Evolutionary conservation across 1,139 yeast species (phyloP).

Genomic region (Saccharomyces hybrid): DNA sequence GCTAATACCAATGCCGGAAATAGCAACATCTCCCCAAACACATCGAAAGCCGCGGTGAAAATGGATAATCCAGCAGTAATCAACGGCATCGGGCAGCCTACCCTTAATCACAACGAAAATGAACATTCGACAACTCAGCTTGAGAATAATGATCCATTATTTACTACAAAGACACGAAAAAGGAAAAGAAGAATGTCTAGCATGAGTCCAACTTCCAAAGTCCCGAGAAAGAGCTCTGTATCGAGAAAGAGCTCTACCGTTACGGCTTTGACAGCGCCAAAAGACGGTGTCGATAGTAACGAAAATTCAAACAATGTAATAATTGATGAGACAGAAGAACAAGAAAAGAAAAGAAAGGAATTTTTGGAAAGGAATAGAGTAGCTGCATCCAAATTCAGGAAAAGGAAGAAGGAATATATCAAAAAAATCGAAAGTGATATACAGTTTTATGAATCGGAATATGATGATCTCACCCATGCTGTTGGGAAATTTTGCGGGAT

Average conservation of each 20-base stretch:
- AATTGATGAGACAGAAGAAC: slow-evolving; percentile 25
- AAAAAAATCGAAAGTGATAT: slow-evolving; percentile 75
- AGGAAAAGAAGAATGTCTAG: slow-evolving; percentile 7
- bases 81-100: neutral
- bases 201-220: slow-evolving; percentile 8
- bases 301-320: slow-evolving; percentile 11
- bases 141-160: neutral
- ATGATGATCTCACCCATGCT: slow-evolving; percentile 47
- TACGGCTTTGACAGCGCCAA: neutral
- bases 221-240: neutral
- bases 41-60: neutral
- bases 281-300: slow-evolving; percentile 7
- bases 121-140: neutral
- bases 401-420: slow-evolving; percentile 83
- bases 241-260: neutral
- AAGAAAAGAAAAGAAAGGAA: slow-evolving; percentile 68
- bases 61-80: neutral
- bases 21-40: neutral
- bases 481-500: slow-evolving; percentile 18
- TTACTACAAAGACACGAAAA: neutral
- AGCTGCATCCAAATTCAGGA: slow-evolving; percentile 94
- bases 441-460: slow-evolving; percentile 61
- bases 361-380: slow-evolving; percentile 86
- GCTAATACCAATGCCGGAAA: neutral
- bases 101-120: neutral